These are phyloP conservation scores for Aspergillus japonicus DNA, from an alignment of 2,329 filamentous ascomycete genomes.

Conservation along the genomic window DNA sequence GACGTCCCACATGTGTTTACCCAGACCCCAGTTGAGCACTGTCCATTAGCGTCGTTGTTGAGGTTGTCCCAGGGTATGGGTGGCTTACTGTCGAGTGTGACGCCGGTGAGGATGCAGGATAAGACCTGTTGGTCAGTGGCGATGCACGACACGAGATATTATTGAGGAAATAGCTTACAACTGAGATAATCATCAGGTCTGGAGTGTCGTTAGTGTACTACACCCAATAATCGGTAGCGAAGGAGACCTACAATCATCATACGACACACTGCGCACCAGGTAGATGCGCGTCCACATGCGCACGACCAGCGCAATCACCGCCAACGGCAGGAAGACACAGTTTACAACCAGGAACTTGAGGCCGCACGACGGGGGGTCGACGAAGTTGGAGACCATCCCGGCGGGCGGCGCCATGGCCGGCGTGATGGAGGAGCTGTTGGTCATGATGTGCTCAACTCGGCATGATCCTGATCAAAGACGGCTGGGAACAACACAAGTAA, in stretches of 20 bases:
- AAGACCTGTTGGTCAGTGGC: conserved; percentile 14
- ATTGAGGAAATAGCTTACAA: conserved; percentile 16
- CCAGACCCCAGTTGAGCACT: conserved; percentile 31
- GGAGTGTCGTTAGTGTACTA: not conserved
- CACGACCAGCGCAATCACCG: conserved; percentile 19
- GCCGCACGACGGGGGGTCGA: conserved; percentile 25
- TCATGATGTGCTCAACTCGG: conserved; percentile 14
- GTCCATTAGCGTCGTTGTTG: not conserved
- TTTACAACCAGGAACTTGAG: conserved; percentile 28
- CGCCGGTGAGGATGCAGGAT: conserved; percentile 22
- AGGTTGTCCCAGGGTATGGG: not conserved
- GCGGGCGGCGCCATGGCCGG: conserved; percentile 28
- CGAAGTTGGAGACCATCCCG: conserved; percentile 27
- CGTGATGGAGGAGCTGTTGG: conserved; percentile 14
- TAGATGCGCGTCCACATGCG: conserved; percentile 28
- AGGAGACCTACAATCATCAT: conserved; percentile 29
- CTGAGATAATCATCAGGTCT: conserved; percentile 27
- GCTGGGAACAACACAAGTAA: too few species aligned
- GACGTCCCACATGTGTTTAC: conserved; percentile 32
- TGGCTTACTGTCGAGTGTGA: conserved; percentile 26
- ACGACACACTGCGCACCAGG: conserved; percentile 25
- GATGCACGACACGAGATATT: not conserved
- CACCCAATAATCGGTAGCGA: not conserved
- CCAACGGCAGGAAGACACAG: conserved; percentile 28
- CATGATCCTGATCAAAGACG: not conserved